These are phyloP conservation scores for Diddensiella santjacobensis DNA, from an alignment of 805 yeast species.

Conservation along the genomic window DNA sequence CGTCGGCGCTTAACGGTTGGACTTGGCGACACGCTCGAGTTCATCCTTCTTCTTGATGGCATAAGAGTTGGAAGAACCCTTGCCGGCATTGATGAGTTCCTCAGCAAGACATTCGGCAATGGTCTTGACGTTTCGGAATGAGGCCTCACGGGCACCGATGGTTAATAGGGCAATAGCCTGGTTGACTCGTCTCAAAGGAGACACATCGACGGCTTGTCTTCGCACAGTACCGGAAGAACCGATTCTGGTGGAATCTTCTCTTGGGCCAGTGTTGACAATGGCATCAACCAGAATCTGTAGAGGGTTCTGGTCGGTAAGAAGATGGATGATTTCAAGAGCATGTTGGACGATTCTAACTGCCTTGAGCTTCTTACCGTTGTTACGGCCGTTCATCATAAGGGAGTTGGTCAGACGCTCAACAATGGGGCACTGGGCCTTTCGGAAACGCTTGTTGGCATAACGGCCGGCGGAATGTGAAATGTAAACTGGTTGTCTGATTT, in stretches of 20 bases:
- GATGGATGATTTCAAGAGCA: constrained; percentile 96
- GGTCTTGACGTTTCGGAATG: constrained; percentile 99
- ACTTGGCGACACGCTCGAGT: constrained; percentile 99
- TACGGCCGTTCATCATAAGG: constrained; percentile 99
- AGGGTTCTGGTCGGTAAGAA: constrained; percentile 98
- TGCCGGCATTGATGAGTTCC: constrained; percentile 99
- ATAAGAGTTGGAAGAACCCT: constrained; percentile 99
- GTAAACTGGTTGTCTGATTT: constrained; percentile 95
- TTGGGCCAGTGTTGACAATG: constrained; percentile 99
- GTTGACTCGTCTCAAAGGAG: constrained; percentile 99
- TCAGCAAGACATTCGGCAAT: constrained; percentile 99
- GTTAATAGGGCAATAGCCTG: constrained; percentile 97
- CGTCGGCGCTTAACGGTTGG: constrained; percentile 79
- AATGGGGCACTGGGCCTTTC: constrained; percentile 99
- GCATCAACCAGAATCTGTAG: constrained; percentile 99
- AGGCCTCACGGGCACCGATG: constrained; percentile 99
- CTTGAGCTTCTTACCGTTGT: constrained; percentile 99
- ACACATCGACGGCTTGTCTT: constrained; percentile 99
- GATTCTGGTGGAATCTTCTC: constrained; percentile 99
- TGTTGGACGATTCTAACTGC: constrained; percentile 99
- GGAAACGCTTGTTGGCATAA: constrained; percentile 98
- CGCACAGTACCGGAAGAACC: constrained; percentile 99
- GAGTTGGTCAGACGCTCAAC: constrained; percentile 99
- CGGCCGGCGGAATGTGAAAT: constrained; percentile 99
- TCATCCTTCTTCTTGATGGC: constrained; percentile 99